phyloP scores from a whole-genome alignment of 306 rosid genomes.

The Hippophae rhamnoides region DNA sequence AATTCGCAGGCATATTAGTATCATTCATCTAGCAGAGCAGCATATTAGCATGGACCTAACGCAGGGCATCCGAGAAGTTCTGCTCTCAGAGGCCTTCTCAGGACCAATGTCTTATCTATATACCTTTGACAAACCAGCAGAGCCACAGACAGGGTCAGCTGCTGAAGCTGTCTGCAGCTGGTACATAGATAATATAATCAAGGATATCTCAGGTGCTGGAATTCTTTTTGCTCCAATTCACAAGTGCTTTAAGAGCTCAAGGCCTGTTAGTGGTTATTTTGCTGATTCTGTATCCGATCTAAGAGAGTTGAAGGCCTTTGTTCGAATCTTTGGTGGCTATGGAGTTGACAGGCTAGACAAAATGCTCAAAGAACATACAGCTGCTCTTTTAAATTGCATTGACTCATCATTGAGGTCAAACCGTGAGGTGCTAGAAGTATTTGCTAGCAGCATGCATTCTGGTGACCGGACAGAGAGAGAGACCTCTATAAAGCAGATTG shows the following conservation, averaged over 20 bases:
- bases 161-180: conserved; percentile 85
- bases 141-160: conserved; percentile 84
- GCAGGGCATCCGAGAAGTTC: conserved; percentile 88
- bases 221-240: conserved; percentile 83
- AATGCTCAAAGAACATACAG: conserved; percentile 95
- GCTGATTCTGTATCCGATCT: conserved; percentile 95
- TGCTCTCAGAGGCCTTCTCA: conserved; percentile 77
- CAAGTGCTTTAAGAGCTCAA: conserved; percentile 90
- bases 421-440: conserved; percentile 74
- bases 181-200: conserved; percentile 91
- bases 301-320: conserved; percentile 78
- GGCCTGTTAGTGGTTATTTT: conserved; percentile 98
- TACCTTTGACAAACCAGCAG: conserved; percentile 74
- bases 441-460: conserved; percentile 77
- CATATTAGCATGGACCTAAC: conserved; percentile 97
- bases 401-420: conserved; percentile 86
- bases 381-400: conserved; percentile 95
- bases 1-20: conserved; percentile 74
- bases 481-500: conserved; percentile 71
- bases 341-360: conserved; percentile 91
- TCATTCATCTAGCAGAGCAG: conserved; percentile 94
- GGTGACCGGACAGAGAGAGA: conserved; percentile 88
- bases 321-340: conserved; percentile 85
- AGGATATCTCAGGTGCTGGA: conserved; percentile 91
- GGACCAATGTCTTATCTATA: conserved; percentile 96